Conservation (phyloP, 768 basidiomycete species). For the Infundibulicybe gibba region DNA sequence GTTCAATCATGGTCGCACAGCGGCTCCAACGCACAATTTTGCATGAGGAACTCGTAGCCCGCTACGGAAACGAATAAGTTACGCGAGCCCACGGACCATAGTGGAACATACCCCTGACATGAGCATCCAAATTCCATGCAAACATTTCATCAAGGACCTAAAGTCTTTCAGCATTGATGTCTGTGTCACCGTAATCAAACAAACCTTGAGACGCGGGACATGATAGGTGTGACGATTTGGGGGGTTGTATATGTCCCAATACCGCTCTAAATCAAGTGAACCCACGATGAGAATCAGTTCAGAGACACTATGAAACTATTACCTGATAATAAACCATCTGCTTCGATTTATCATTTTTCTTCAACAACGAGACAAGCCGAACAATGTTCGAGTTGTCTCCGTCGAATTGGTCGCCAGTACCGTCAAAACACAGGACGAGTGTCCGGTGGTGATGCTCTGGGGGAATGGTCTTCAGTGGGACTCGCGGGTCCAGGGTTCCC, state of each 20-base stretch:
- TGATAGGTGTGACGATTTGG: constrained; percentile 29
- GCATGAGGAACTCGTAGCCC: constrained; percentile 60
- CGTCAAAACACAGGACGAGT: constrained; percentile 54
- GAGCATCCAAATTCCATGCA: constrained; percentile 44
- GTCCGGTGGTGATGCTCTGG: constrained; percentile 34
- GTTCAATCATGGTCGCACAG: background rate
- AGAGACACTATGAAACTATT: background rate
- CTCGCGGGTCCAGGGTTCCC: constrained; percentile 14
- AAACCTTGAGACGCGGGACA: constrained; percentile 35
- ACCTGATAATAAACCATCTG: constrained; percentile 63
- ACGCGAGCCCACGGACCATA: background rate
- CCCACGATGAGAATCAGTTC: background rate
- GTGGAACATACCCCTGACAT: constrained; percentile 41
- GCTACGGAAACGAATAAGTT: constrained; percentile 18
- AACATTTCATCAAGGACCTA: constrained; percentile 47
- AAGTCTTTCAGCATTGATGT: background rate
- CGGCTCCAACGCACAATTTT: constrained; percentile 36
- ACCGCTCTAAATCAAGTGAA: constrained; percentile 26
- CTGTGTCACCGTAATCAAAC: background rate
- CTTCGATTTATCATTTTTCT: constrained; percentile 46
- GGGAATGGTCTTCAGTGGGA: constrained; percentile 32
- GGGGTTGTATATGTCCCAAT: constrained; percentile 48
- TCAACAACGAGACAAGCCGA: constrained; percentile 43
- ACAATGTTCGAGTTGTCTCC: constrained; percentile 55
- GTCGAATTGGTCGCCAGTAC: constrained; percentile 51